Percentiles rank a stretch among this genome's conserved stretches.
Evolutionary conservation across 768 basidiomycete genomes (phyloP).

Genomic region (Boletus rubropictus): DNA sequence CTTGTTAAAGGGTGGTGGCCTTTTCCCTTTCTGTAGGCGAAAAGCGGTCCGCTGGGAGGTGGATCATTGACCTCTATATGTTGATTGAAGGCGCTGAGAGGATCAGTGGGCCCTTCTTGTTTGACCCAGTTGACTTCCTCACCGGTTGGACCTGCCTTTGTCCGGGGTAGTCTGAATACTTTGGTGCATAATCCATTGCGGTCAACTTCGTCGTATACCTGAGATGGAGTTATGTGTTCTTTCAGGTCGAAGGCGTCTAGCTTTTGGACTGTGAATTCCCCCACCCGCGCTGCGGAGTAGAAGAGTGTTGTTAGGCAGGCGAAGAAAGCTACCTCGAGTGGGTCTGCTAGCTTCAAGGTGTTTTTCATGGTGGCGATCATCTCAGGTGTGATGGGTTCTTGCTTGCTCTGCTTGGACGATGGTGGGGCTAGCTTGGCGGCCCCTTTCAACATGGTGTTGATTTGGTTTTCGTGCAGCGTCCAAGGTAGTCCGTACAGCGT

Average conservation of each 20-base stretch:
- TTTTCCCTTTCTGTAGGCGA: accelerated
- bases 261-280: neutral
- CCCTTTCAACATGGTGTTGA: neutral
- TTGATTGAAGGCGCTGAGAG: accelerated
- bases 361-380: neutral
- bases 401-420: neutral
- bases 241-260: neutral
- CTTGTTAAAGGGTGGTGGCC: neutral
- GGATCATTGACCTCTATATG: neutral
- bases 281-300: neutral
- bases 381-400: neutral
- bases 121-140: neutral
- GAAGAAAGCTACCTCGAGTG: neutral
- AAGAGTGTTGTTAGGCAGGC: neutral
- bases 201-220: neutral
- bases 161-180: neutral
- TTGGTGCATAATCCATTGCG: neutral
- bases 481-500: neutral
- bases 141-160: neutral
- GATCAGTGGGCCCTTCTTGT: neutral
- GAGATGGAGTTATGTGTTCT: neutral
- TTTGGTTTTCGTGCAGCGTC: neutral
- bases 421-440: neutral
- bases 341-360: neutral
- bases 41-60: neutral